Percentiles rank a stretch among this genome's conserved stretches.
Conservation (phyloP, 495 filamentous ascomycete species). For the Pseudomonodictys pantanalensis region DNA sequence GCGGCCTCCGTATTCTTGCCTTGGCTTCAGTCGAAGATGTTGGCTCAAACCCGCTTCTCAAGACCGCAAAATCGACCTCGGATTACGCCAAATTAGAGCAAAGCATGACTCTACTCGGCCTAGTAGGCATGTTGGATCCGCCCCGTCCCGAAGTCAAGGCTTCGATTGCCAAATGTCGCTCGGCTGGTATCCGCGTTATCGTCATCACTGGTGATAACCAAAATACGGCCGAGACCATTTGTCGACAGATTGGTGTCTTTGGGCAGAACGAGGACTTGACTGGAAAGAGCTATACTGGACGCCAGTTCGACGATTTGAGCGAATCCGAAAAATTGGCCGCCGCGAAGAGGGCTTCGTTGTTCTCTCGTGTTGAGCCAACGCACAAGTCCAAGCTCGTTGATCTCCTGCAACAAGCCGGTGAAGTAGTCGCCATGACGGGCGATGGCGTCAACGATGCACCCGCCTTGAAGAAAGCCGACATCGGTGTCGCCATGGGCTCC, state of each 20-base stretch:
- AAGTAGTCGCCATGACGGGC: constrained; percentile 99
- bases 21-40: constrained; percentile 77
- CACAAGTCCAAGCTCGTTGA: constrained; percentile 98
- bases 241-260: constrained; percentile 95
- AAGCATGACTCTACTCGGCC: constrained; percentile 87
- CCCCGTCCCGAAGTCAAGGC: constrained; percentile 88
- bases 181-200: constrained; percentile 92
- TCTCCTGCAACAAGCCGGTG: constrained; percentile 84
- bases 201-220: constrained; percentile 98
- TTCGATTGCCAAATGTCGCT: constrained; percentile 83
- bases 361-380: constrained; percentile 92
- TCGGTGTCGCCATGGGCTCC: constrained; percentile 98
- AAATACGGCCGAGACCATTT: constrained; percentile 96
- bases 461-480: constrained; percentile 96
- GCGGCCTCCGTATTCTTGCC: constrained; percentile 91
- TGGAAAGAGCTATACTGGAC: constrained; percentile 92
- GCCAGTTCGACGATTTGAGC: constrained; percentile 86
- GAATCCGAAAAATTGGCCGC: constrained; percentile 76
- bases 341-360: constrained; percentile 81
- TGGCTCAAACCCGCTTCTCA: constrained; percentile 63
- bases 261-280: constrained; percentile 73
- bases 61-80: constrained; percentile 71
- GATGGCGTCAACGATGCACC: constrained; percentile 99
- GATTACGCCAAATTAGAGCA: constrained; percentile 88
- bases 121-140: constrained; percentile 96